A percentile compares a stretch with the other conserved stretches of the same genome.
Conservation (phyloP, 2,329 filamentous ascomycete species). For the Botrytis byssoidea region DNA sequence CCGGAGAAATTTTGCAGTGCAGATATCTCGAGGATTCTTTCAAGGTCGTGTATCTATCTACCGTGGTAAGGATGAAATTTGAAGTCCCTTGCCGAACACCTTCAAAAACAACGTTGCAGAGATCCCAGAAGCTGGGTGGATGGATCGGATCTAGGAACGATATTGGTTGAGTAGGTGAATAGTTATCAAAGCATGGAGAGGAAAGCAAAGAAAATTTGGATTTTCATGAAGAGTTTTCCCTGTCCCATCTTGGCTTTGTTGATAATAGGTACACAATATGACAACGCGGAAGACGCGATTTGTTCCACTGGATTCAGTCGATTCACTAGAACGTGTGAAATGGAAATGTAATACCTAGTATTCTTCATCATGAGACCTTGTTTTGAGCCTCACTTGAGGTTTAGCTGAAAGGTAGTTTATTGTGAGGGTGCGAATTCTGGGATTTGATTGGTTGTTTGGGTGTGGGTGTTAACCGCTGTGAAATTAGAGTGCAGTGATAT, state of each 20-base stretch:
- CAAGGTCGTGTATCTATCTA: not conserved
- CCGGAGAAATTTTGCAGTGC: not conserved
- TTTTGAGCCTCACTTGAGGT: constrained; percentile 10
- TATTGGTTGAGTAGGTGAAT: constrained; percentile 2
- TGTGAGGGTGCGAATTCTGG: not conserved
- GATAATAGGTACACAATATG: not conserved
- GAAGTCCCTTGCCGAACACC: not conserved
- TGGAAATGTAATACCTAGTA: not conserved
- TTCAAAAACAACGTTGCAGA: not conserved
- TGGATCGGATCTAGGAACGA: not conserved
- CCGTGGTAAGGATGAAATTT: not conserved
- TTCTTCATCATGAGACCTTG: constrained; percentile 1
- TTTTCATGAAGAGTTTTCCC: constrained; percentile 4
- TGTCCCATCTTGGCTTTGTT: not conserved
- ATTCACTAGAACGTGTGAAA: not conserved
- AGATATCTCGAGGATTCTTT: not conserved
- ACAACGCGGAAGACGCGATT: not conserved
- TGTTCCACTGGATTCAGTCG: not conserved
- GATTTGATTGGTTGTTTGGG: not conserved
- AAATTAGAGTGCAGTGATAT: not conserved
- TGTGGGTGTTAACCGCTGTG: not conserved
- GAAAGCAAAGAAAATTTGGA: not conserved
- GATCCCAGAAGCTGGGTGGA: not conserved
- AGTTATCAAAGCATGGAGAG: not conserved
- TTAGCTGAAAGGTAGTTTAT: constrained; percentile 1